A percentile compares a stretch with the other conserved stretches of the same genome.
phyloP scores from a whole-genome alignment of 2,329 filamentous ascomycete genomes.

The Alternaria alternata region DNA sequence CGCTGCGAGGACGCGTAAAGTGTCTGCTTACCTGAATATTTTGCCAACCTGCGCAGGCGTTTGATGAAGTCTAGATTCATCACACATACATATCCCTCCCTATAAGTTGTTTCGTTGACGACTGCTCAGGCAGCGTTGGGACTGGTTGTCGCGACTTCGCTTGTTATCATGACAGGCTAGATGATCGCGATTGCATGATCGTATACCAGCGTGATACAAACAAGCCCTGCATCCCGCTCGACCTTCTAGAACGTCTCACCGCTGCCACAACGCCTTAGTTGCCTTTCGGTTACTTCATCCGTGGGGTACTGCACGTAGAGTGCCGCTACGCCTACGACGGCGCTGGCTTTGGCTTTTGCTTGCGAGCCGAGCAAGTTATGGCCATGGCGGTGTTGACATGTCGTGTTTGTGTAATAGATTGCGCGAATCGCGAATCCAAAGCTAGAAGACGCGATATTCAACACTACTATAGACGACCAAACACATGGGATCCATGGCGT shows the following conservation, averaged over 20 bases:
- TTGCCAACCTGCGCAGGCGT: background rate
- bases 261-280: conserved; percentile 14
- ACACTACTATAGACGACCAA: background rate
- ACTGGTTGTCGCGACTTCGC: background rate
- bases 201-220: conserved; percentile 10
- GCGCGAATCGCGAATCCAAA: conserved; percentile 4
- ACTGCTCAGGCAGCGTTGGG: background rate
- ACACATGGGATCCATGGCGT: conserved; percentile 1
- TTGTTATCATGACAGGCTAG: background rate
- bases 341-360: conserved; percentile 1
- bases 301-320: conserved; percentile 4
- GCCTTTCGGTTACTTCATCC: conserved; percentile 7
- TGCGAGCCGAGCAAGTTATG: background rate
- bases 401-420: conserved; percentile 18
- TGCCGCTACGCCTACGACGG: background rate
- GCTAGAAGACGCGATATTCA: background rate
- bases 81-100: background rate
- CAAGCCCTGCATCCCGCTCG: conserved; percentile 8
- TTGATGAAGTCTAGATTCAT: background rate
- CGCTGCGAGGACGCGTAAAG: conserved; percentile 19
- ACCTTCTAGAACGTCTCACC: conserved; percentile 21
- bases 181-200: background rate
- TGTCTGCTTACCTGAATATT: background rate
- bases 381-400: conserved; percentile 1
- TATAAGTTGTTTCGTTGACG: background rate